These are phyloP conservation scores for Crucihimalaya himalaica DNA, from an alignment of 345 rosid genomes.

Conservation along the genomic window DNA sequence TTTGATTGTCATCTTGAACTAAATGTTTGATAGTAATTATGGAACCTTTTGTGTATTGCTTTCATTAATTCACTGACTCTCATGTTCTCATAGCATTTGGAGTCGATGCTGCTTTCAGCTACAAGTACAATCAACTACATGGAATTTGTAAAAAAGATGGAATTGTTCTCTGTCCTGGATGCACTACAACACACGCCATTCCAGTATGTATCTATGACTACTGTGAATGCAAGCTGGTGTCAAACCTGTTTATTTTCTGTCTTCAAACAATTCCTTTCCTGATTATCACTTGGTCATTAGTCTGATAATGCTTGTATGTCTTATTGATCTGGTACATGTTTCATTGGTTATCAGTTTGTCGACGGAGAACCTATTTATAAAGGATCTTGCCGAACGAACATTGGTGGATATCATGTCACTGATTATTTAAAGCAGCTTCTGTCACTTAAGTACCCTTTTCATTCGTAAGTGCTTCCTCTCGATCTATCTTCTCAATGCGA, in stretches of 20 bases:
- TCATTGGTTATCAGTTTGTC: constrained; percentile 59
- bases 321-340: constrained; percentile 3
- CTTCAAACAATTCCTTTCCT: background rate
- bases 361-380: constrained; percentile 80
- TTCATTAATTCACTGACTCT: constrained; percentile 14
- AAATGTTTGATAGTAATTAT: background rate
- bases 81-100: constrained; percentile 68
- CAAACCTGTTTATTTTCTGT: background rate
- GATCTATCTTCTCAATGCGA: constrained; percentile 16
- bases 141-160: constrained; percentile 83
- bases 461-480: constrained; percentile 55
- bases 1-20: constrained; percentile 11
- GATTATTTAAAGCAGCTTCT: constrained; percentile 92
- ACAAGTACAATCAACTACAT: constrained; percentile 78
- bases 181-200: constrained; percentile 79
- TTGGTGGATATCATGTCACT: constrained; percentile 92
- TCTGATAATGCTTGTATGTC: constrained; percentile 2
- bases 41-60: constrained; percentile 16
- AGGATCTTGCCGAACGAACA: constrained; percentile 82
- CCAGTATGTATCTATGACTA: constrained; percentile 55
- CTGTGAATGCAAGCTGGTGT: constrained; percentile 6
- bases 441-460: constrained; percentile 92
- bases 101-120: constrained; percentile 95
- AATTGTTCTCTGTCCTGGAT: constrained; percentile 86
- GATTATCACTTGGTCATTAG: background rate